A percentile compares a stretch with the other conserved stretches of the same genome.
Conservation (phyloP, 306 rosid species). For the Lablab purpureus region DNA sequence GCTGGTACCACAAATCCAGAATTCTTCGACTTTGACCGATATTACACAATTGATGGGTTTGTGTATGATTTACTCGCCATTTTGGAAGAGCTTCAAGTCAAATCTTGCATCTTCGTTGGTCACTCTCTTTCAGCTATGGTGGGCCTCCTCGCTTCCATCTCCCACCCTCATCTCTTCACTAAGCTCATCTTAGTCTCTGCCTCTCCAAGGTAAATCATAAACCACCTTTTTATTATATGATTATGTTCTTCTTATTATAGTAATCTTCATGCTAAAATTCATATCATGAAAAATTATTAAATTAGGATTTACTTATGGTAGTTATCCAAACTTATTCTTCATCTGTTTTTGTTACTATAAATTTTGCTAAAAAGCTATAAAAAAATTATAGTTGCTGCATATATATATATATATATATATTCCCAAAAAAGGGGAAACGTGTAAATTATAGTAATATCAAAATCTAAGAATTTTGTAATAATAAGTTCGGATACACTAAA, state of each 20-base stretch:
- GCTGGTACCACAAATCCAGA: slow-evolving; percentile 81
- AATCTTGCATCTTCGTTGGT: slow-evolving; percentile 69
- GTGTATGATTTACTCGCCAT: slow-evolving; percentile 67
- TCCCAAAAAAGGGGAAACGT: too few species aligned
- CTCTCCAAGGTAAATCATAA: slow-evolving; percentile 58
- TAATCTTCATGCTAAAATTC: neutral
- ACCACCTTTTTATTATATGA: neutral
- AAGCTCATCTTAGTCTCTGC: slow-evolving; percentile 69
- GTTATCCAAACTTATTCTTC: neutral
- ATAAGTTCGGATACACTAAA: too few species aligned
- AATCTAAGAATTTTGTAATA: too few species aligned
- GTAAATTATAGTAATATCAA: too few species aligned
- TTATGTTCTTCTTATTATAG: too few species aligned
- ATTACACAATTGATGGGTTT: slow-evolving; percentile 62
- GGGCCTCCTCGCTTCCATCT: slow-evolving; percentile 61
- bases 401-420: too few species aligned
- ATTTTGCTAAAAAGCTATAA: neutral
- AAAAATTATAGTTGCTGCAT: too few species aligned
- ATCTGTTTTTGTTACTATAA: neutral
- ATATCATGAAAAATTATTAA: too few species aligned
- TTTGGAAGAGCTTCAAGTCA: slow-evolving; percentile 59
- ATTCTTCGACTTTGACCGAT: slow-evolving; percentile 70
- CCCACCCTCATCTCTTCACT: slow-evolving; percentile 69
- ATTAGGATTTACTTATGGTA: neutral
- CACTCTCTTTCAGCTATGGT: slow-evolving; percentile 81